Evolutionary conservation across 768 basidiomycete species (phyloP), one percentile per base, ranked within the genome.

Genomic region (Leccinum variicolor): DNA sequence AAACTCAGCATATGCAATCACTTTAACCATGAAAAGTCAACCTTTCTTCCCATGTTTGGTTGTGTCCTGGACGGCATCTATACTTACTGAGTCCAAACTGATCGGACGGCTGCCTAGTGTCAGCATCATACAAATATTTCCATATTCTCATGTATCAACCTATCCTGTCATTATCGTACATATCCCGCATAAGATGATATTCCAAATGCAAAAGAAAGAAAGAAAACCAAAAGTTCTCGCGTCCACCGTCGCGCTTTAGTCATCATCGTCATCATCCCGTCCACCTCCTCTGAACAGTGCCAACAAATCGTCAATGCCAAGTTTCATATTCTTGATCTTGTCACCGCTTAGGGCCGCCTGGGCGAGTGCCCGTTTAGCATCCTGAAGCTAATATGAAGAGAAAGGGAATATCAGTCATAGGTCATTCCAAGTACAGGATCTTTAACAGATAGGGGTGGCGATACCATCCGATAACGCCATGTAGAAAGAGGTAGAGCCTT

Each of bases 291-390:
- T 77, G 80, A 94, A 92, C 39, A 94, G 75, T 0, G 85, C 87
- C 73, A 95, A 81, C 60, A 98, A 79, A 58, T 98, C 95, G 25
- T 94, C 86, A 74, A 94, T 76, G 10, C 88, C 86, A 21, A 98
- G 84, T 61, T 85, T 87, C 80, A 86, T 82, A 65, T 86, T 84
- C 82, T 92, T 90, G 67, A 91, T 78, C 73, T 89, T 93, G 74
- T 92, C 87, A 9, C 96, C 96, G 31, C 90, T 88, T 56, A 98
- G 73, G 0, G 94, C 92, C 1, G 94, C 92, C 25, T 79, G 79
- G 2, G 95, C 85, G 1, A 98, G 80, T 50, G 84, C 86, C 5
- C 94, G 84, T 76, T 98, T 98, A 71, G 85, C 83, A n/a, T 91
- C 85, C 70, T 98, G 96, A n/a, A 98, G 80, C 83, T 91, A 62